Base-by-base conservation (phyloP, 2,329 filamentous ascomycete genomes). In the Colletotrichum tropicicola region DNA sequence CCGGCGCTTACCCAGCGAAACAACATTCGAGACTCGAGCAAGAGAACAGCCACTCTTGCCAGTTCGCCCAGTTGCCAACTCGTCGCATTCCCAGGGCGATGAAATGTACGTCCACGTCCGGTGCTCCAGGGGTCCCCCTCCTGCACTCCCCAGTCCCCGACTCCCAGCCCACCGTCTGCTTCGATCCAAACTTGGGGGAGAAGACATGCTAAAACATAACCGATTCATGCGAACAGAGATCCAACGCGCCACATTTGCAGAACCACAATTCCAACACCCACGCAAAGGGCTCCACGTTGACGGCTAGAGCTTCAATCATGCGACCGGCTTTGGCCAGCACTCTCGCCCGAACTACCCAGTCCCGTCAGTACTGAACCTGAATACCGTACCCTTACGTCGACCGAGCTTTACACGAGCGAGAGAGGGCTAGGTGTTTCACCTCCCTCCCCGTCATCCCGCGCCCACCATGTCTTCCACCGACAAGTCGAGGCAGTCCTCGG, bases 401-500 rank as follows among this genome's bases (percentile, higher is more conserved):
- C 51, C 57, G 61, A 61, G 61, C 32, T 54, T 65, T 61, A 57
- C 48, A n/a, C n/a, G n/a, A n/a, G n/a, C n/a, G 53, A 62, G 43
- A 60, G 56, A 68, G 60, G 53, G 49, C 57, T 57, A 49, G 65
- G 65, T 66, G 60, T 65, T 68, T 62, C 65, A 62, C 61, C 67
- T 68, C 51, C 49, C 63, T 67, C 52, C 67, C 60, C 35, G 59
- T 57, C 47, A 32, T 48, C 37, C 63, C 19, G 27, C 63, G 47
- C 58, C 57, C 69, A 66, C 70, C 73, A 88, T 88, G 88, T 83
- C 89, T 73, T 84, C 87, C 75, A 85, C 91, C 82, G 91, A 92
- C 82, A 93, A 94, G 82, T 85, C 91, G 73, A 89, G 92, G 79
- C 92, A 95, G 83, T 93, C 92, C 69, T 94, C 92, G 59, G 81